These are phyloP conservation scores for Batrachochytrium dendrobatidis DNA, from an alignment of 371 early-diverging fungal species.

Conservation along the genomic window DNA sequence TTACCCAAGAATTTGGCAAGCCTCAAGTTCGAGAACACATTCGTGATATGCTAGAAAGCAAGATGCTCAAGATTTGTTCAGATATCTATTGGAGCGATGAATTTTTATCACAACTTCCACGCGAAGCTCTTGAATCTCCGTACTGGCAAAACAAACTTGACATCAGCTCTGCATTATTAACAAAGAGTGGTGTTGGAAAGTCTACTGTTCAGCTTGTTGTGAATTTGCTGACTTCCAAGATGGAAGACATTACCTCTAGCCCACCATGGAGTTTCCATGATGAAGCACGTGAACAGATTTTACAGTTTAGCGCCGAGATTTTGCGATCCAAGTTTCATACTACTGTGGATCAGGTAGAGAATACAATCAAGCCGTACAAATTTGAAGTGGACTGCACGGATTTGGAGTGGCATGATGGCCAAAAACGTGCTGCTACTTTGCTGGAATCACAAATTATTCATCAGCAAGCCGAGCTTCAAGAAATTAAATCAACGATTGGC, in stretches of 20 bases:
- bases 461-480: slow-evolving; percentile 60
- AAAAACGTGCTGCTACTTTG: slow-evolving; percentile 61
- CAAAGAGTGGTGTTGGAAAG: slow-evolving; percentile 90
- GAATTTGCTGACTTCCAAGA: slow-evolving; percentile 72
- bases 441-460: slow-evolving; percentile 71
- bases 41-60: slow-evolving; percentile 78
- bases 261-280: slow-evolving; percentile 85
- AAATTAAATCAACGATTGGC: slow-evolving; percentile 70
- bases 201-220: slow-evolving; percentile 83
- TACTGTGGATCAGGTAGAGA: slow-evolving; percentile 91
- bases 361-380: slow-evolving; percentile 96
- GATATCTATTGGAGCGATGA: slow-evolving; percentile 88
- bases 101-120: slow-evolving; percentile 56
- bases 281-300: slow-evolving; percentile 69
- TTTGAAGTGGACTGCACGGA: slow-evolving; percentile 90
- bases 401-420: slow-evolving; percentile 87
- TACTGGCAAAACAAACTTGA: slow-evolving; percentile 83
- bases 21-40: slow-evolving; percentile 85
- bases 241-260: slow-evolving; percentile 67
- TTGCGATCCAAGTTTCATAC: slow-evolving; percentile 75
- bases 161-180: slow-evolving; percentile 72
- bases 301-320: slow-evolving; percentile 74
- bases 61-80: slow-evolving; percentile 83
- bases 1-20: slow-evolving; percentile 81
- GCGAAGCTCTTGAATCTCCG: slow-evolving; percentile 39